Evolutionary conservation across 2,329 filamentous ascomycete species (phyloP).

Genomic region (Neofusicoccum sp.): DNA sequence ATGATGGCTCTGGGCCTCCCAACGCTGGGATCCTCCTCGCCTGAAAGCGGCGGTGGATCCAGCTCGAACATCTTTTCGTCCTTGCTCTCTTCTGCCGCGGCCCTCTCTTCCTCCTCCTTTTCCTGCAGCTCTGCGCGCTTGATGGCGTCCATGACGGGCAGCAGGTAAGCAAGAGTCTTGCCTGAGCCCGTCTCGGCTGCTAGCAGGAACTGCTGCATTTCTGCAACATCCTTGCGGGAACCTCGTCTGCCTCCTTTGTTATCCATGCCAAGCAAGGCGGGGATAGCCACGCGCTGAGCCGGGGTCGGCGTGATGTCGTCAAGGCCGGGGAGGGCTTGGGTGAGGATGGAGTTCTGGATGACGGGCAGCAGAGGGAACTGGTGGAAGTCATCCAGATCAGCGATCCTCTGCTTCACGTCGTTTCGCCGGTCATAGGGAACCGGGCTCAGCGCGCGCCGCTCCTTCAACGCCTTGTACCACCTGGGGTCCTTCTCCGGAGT

Average conservation of each 20-base stretch:
- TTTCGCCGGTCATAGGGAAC: conserved; percentile 72
- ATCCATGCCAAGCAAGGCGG: conserved; percentile 68
- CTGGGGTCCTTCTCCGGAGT: not conserved
- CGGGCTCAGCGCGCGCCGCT: conserved; percentile 79
- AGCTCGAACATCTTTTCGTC: conserved; percentile 61
- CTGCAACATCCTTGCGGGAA: conserved; percentile 31
- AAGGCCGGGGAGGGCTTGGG: conserved; percentile 75
- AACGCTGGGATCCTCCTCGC: conserved; percentile 63
- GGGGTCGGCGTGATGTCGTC: conserved; percentile 80
- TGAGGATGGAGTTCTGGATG: conserved; percentile 70
- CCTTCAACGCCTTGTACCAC: conserved; percentile 73
- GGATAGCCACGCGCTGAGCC: conserved; percentile 79
- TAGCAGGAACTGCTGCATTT: conserved; percentile 71
- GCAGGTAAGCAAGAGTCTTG: conserved; percentile 90
- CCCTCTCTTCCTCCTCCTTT: conserved; percentile 54
- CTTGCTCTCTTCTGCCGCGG: conserved; percentile 32
- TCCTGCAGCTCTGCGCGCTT: conserved; percentile 70
- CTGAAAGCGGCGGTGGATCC: conserved; percentile 58
- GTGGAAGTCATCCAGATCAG: conserved; percentile 75
- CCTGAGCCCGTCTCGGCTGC: conserved; percentile 97
- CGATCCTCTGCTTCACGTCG: conserved; percentile 63
- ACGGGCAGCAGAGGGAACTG: conserved; percentile 74
- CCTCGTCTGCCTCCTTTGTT: conserved; percentile 24
- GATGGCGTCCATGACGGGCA: conserved; percentile 82
- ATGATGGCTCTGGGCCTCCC: conserved; percentile 77